Conservation (phyloP, 169 alveolate genomes). For the Theileria parva region DNA sequence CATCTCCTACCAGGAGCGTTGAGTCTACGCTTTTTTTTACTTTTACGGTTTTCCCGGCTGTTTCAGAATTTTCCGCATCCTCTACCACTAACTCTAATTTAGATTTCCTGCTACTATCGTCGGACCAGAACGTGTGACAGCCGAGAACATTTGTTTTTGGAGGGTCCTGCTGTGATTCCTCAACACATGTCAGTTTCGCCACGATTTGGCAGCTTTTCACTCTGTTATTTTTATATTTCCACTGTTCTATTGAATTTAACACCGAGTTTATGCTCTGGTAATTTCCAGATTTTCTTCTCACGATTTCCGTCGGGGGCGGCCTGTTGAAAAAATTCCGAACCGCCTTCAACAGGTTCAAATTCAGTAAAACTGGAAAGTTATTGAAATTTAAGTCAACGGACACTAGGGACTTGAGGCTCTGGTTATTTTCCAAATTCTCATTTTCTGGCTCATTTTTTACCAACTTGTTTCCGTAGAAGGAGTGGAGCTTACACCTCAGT, state of each 20-base stretch:
- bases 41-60: neutral
- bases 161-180: neutral
- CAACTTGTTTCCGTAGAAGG: neutral
- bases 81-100: neutral
- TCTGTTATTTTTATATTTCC: conserved; percentile 48
- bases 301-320: neutral
- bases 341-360: neutral
- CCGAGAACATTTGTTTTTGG: neutral
- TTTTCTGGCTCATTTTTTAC: neutral
- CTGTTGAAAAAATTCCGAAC: neutral
- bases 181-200: conserved; percentile 5
- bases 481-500: conserved; percentile 1
- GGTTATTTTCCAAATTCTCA: neutral
- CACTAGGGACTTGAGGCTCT: neutral
- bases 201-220: conserved; percentile 34
- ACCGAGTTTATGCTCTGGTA: conserved; percentile 21
- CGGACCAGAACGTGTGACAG: conserved; percentile 50
- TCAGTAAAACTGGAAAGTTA: conserved; percentile 15
- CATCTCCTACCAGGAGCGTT: conserved; percentile 47
- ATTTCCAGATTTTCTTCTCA: neutral
- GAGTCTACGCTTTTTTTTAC: conserved; percentile 13
- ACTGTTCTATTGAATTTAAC: conserved; percentile 22
- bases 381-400: conserved; percentile 14
- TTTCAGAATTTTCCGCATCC: neutral
- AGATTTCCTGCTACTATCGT: conserved; percentile 10